phyloP scores from a whole-genome alignment of 805 yeast species.

The Metschnikowia lunata region DNA sequence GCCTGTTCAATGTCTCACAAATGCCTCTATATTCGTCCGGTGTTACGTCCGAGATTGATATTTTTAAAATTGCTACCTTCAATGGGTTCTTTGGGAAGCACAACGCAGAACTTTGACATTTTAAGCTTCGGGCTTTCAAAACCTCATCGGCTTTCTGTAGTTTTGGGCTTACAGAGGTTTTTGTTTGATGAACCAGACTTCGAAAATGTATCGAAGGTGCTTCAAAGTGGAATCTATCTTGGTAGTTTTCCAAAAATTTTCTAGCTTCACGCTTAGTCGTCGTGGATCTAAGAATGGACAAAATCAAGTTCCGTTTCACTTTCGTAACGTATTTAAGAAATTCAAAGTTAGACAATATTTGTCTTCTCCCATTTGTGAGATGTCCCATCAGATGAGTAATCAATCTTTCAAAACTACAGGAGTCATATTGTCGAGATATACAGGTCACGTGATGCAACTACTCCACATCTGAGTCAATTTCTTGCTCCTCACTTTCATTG shows the following conservation, averaged over 20 bases:
- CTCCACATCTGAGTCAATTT: constrained; percentile 10
- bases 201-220: not conserved
- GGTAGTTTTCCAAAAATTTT: constrained; percentile 71
- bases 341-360: constrained; percentile 36
- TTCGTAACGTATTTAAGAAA: constrained; percentile 32
- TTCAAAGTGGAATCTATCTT: constrained; percentile 36
- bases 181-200: not conserved
- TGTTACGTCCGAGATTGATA: constrained; percentile 37
- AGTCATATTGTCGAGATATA: not conserved
- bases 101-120: too few relatives aligned
- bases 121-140: too few relatives aligned
- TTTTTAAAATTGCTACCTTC: constrained; percentile 54
- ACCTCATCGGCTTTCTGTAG: not conserved
- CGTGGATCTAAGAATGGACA: constrained; percentile 80
- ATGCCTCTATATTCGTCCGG: constrained; percentile 40
- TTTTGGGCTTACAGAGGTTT: not conserved
- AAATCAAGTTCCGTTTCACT: constrained; percentile 64
- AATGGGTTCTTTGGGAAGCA: constrained; percentile 24
- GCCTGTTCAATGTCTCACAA: constrained; percentile 51
- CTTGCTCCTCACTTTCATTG: constrained; percentile 10
- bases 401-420: too few relatives aligned
- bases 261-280: constrained; percentile 92
- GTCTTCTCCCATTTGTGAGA: constrained; percentile 24
- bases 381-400: constrained; percentile 22
- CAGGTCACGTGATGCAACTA: constrained; percentile 11